Evolutionary conservation across 805 yeast genomes (phyloP), one percentile per base, ranked within the genome.

Genomic region (Blastobotrys peoriensis): DNA sequence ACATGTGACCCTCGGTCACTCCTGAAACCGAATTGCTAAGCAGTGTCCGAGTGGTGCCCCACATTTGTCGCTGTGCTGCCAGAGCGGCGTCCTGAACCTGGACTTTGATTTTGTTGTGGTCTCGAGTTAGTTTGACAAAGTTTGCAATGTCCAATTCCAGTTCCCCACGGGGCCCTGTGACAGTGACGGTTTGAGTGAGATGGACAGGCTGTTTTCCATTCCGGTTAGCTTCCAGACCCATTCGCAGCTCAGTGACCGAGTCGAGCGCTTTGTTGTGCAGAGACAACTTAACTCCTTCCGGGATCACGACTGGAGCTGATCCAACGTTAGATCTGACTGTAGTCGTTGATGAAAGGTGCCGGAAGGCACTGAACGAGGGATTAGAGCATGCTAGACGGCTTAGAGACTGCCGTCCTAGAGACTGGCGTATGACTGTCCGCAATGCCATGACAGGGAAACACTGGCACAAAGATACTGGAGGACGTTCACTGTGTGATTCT

Each of bases 1-100:
- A 79, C 49, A 87, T 66, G 62, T 93, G 98, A 10, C 98, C 98
- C 56, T 89, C 98, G 34, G 87, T 79, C 33, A 88, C 95, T 42
- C 99, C 99, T 30, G 76, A 70, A 22, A 91, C 73, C 54, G 83
- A 76, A 66, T 91, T 91, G 57, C 80, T 78, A 39, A 93, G 62
- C 47, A 82, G 70, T 0, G 94, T 74, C 61, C 98, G 77, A 42
- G 83, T 74, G 4, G 98, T 93, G 15, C 98, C 99, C 98, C 98
- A 93, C 76, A 93, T 78, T 16, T 94, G 70, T 52, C 83, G 78
- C 68, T 93, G 98, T 43, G 76, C 69, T 58, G 77, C 81, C 55
- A 75, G 67, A 1, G 61, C 57, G 3, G 79, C 70, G 55, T 81
- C 74, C 33, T 68, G 66, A n/a, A 89, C 86, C 1, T 67, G 46